A percentile compares a stretch with the other conserved stretches of the same genome.
phyloP scores from a whole-genome alignment of 441 rosid genomes.

The Gossypium davidsonii region DNA sequence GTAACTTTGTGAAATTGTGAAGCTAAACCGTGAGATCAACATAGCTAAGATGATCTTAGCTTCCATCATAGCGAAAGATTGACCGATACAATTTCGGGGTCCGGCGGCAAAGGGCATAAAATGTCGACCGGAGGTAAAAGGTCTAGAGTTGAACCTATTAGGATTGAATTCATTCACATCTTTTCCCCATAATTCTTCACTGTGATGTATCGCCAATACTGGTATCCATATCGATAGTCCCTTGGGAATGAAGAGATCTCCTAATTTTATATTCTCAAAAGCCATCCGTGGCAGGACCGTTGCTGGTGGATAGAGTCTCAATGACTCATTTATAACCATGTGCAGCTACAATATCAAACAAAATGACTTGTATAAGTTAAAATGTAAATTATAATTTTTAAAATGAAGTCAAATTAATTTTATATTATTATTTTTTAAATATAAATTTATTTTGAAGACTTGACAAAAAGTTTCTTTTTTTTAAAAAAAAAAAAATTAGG shows the following conservation, averaged over 20 bases:
- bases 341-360: constrained; percentile 41
- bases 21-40: constrained; percentile 62
- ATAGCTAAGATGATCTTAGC: constrained; percentile 78
- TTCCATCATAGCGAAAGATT: constrained; percentile 88
- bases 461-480: too few species aligned
- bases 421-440: too few species aligned
- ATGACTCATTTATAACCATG: constrained; percentile 80
- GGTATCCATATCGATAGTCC: constrained; percentile 94
- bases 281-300: constrained; percentile 84
- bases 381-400: neutral
- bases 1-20: constrained; percentile 55
- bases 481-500: neutral
- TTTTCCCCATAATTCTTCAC: constrained; percentile 78
- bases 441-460: too few species aligned
- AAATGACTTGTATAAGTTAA: neutral
- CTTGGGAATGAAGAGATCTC: constrained; percentile 71
- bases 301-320: constrained; percentile 89
- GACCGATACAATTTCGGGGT: constrained; percentile 84
- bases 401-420: too few species aligned
- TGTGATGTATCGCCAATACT: constrained; percentile 80
- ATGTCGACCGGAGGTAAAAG: constrained; percentile 45
- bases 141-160: constrained; percentile 49
- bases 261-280: constrained; percentile 69
- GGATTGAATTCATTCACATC: constrained; percentile 86
- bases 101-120: constrained; percentile 91